Evolutionary conservation across 2,329 filamentous ascomycete species (phyloP), one percentile per base, ranked within the genome.

Genomic region (Colletotrichum spinosum): DNA sequence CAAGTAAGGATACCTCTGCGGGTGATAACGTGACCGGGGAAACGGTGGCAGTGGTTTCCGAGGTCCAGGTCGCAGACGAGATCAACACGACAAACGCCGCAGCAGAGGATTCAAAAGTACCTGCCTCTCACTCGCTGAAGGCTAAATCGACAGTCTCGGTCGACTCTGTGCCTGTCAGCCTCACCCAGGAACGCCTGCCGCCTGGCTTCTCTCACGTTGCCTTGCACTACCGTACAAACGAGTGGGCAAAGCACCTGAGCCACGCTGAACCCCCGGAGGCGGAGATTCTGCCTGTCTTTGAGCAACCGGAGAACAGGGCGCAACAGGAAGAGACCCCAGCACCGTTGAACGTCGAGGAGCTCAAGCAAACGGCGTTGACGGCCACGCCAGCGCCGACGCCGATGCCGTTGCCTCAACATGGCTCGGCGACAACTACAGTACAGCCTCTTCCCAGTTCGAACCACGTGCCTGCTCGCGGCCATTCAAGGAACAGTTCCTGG

Each of bases 231-330:
- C 88, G 95, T 62, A 97, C 94, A 2, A 97, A 97, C 69, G 95
- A 98, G 78, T 98, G 95, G 95, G 93, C 94, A 0, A 97, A 97
- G 76, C 93, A 97, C 75, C 83, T 97, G 10, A 88, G 89, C 68
- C 81, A 86, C 46, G 94, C 95, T 7, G 94, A 97, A 13, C 80
- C 81, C 6, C 93, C 93, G 1, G 86, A 89, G 52, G 77, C 85
- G 1, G 90, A 93, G 8, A 85, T 88, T 2, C 75, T 92, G 11
- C 81, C 85, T 33, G 73, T 87, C 4, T 73, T 84, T 68, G 76
- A 83, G 70, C 65, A 78, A 71, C 68, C 79, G 68, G 69, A 73
- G 15, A 73, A 76, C 7, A 57, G 73, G 41, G 15, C 59, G 49
- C 45, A 48, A 8, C 45, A 62, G 7, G 49, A 79, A 53, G 90